A percentile compares a stretch with the other conserved stretches of the same genome.
These are phyloP conservation scores for Patellaria atrata DNA, from an alignment of 495 filamentous ascomycete species.

Conservation along the genomic window DNA sequence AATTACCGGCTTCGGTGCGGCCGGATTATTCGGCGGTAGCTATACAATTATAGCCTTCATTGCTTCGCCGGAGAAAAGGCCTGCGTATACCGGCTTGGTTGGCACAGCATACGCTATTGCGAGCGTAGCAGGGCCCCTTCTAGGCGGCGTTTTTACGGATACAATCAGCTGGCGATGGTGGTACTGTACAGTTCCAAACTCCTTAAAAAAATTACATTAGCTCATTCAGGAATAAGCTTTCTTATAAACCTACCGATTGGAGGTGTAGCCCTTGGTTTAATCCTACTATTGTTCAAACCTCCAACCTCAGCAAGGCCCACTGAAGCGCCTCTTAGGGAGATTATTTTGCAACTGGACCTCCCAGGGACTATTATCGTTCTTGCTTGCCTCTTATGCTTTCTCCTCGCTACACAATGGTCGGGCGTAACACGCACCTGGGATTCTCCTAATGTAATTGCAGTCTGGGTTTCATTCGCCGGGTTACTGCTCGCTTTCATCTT, in stretches of 20 bases:
- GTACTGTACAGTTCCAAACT: no score
- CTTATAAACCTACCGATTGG: constrained; percentile 25
- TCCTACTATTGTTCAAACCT: constrained; percentile 19
- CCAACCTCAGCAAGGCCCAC: constrained; percentile 8
- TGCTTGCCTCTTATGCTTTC: constrained; percentile 12
- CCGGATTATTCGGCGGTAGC: constrained; percentile 5
- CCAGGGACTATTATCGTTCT: constrained; percentile 13
- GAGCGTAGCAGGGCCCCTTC: constrained; percentile 3
- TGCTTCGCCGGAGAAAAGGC: constrained; percentile 3
- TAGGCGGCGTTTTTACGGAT: constrained; percentile 10
- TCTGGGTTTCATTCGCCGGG: no score
- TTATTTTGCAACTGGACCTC: constrained; percentile 25
- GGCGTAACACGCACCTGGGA: constrained; percentile 14
- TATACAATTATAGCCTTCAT: constrained; percentile 3
- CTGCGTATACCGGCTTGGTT: constrained; percentile 6
- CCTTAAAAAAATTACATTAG: no score
- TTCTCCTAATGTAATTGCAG: constrained; percentile 10
- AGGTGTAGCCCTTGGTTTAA: constrained; percentile 12
- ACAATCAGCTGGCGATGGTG: constrained; percentile 11
- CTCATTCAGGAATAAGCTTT: no score
- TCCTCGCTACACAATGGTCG: constrained; percentile 23
- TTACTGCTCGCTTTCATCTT: no score
- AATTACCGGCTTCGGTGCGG: constrained; percentile 7
- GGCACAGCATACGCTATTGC: constrained; percentile 7
- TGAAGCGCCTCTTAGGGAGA: constrained; percentile 19